Evolutionary conservation across 2,329 filamentous ascomycete species (phyloP).

Genomic region (Microdochium nivale): DNA sequence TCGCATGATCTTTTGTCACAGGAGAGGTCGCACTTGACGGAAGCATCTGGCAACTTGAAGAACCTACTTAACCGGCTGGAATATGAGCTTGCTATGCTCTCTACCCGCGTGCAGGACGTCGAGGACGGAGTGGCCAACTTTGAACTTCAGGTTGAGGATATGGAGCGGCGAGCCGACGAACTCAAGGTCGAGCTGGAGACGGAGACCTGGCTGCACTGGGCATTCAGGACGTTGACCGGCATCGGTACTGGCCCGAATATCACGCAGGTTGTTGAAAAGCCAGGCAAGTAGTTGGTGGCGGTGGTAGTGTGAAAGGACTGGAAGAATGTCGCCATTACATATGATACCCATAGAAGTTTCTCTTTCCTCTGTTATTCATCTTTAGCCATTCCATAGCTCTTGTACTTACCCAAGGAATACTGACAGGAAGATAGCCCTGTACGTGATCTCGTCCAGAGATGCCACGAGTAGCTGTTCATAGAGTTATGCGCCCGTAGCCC

Average conservation of each 20-base stretch:
- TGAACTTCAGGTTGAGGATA: conserved; percentile 65
- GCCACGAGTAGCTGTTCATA: no score
- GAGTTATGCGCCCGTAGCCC: no score
- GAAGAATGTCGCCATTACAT: background rate
- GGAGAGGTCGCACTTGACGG: conserved; percentile 60
- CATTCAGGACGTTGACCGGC: conserved; percentile 51
- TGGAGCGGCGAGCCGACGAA: conserved; percentile 56
- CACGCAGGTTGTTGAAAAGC: conserved; percentile 14
- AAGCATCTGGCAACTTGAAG: conserved; percentile 71
- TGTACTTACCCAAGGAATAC: no score
- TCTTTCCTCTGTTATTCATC: background rate
- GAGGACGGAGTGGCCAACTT: conserved; percentile 76
- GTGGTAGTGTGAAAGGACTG: no score
- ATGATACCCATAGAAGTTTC: background rate
- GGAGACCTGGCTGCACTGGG: conserved; percentile 57
- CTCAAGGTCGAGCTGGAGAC: conserved; percentile 54
- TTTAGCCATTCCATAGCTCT: no score
- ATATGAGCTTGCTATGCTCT: conserved; percentile 79
- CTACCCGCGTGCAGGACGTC: conserved; percentile 75
- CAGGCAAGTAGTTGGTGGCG: background rate
- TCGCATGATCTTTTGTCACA: conserved; percentile 61
- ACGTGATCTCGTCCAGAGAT: no score
- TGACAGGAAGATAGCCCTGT: no score
- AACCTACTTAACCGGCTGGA: conserved; percentile 77
- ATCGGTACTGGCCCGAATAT: conserved; percentile 54